phyloP scores from a whole-genome alignment of 2,329 filamentous ascomycete genomes.

The Alternaria dauci region DNA sequence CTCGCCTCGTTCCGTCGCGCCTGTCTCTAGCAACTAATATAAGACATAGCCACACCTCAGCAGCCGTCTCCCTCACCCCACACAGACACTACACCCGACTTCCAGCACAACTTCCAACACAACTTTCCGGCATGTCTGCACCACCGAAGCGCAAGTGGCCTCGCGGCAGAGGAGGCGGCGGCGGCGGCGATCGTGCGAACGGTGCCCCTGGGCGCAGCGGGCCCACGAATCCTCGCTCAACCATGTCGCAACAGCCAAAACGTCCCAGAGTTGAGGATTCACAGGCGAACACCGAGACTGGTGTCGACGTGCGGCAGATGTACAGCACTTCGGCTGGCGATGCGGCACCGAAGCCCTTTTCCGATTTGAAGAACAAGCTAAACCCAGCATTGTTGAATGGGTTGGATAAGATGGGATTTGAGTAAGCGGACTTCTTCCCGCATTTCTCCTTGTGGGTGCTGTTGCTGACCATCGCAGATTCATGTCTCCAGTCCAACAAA shows the following conservation, averaged over 20 bases:
- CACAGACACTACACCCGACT: slow-evolving; percentile 20
- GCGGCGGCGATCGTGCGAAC: slow-evolving; percentile 18
- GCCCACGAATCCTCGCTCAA: slow-evolving; percentile 21
- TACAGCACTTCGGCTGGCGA: slow-evolving; percentile 35
- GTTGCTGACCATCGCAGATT: slow-evolving; percentile 37
- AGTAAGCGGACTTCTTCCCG: slow-evolving; percentile 32
- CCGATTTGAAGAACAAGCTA: slow-evolving; percentile 38
- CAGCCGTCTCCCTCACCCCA: slow-evolving; percentile 20
- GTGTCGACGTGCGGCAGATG: slow-evolving; percentile 35
- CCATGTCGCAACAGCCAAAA: slow-evolving; percentile 34
- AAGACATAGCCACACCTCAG: slow-evolving; percentile 20
- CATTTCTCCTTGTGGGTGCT: not conserved
- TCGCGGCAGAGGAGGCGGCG: slow-evolving; percentile 23
- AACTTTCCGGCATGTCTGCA: slow-evolving; percentile 28
- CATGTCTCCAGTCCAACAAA: slow-evolving; percentile 65
- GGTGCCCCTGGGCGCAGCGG: slow-evolving; percentile 12
- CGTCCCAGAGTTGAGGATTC: slow-evolving; percentile 30
- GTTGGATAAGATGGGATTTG: slow-evolving; percentile 50
- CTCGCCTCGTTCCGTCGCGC: slow-evolving; percentile 25
- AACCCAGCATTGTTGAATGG: slow-evolving; percentile 40
- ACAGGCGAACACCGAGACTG: slow-evolving; percentile 9
- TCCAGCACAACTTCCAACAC: slow-evolving; percentile 9
- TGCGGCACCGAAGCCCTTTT: slow-evolving; percentile 36
- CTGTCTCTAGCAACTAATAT: slow-evolving; percentile 32
- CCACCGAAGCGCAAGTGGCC: slow-evolving; percentile 40